phyloP scores from a whole-genome alignment of 2,329 filamentous ascomycete genomes.

The Tricladium varicosporioides region DNA sequence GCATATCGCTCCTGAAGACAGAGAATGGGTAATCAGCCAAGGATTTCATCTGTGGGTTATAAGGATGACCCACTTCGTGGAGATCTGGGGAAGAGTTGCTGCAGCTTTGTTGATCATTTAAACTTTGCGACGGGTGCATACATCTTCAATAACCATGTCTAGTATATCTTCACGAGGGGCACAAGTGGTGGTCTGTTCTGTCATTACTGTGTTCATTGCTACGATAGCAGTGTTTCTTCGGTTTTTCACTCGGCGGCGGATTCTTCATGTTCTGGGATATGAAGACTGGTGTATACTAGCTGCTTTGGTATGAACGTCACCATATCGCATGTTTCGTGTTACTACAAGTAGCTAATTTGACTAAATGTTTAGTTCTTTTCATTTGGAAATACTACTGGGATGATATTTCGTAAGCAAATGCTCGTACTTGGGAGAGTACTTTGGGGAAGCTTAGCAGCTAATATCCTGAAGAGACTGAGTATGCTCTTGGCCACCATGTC shows the following conservation, averaged over 20 bases:
- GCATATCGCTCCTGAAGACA: no score
- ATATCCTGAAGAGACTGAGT: not conserved
- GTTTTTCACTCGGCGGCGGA: not conserved
- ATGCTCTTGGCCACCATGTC: not conserved
- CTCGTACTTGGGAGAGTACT: no score
- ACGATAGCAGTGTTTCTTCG: not conserved
- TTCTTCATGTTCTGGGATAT: not conserved
- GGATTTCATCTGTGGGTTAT: no score
- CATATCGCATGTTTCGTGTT: not conserved
- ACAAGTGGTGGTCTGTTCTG: not conserved
- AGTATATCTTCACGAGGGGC: not conserved
- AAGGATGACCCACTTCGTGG: no score
- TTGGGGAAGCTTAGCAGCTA: not conserved
- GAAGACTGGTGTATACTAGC: not conserved
- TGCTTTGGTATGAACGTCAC: not conserved
- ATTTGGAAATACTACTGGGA: not conserved
- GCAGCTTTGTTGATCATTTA: no score
- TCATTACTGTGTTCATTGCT: not conserved
- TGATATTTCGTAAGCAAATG: not conserved
- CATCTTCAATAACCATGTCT: no score
- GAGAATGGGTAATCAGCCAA: no score
- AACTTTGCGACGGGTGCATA: no score
- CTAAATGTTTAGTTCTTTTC: not conserved
- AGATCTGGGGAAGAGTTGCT: no score
- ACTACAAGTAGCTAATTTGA: not conserved